phyloP scores from a whole-genome alignment of 164 flowering plant species.

The Chimonanthus salicifolius region DNA sequence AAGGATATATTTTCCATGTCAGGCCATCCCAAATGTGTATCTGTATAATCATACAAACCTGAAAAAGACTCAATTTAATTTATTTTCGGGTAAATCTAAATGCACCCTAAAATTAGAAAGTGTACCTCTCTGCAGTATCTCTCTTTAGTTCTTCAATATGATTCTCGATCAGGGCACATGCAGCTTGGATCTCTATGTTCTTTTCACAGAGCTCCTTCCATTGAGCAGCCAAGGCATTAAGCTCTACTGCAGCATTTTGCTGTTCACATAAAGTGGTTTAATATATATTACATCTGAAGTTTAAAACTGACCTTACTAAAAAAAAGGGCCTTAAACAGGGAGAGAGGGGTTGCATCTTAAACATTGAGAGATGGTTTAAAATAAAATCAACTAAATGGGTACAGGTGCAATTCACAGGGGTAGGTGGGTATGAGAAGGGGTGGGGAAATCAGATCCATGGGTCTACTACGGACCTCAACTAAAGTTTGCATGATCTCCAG shows the following conservation, averaged over 20 bases:
- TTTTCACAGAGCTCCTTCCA: slow-evolving; percentile 89
- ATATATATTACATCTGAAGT: slow-evolving; percentile 3
- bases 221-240: slow-evolving; percentile 69
- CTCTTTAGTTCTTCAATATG: slow-evolving; percentile 43
- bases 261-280: slow-evolving; percentile 27
- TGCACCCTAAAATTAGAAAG: not conserved
- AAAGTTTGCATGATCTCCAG: too few species aligned
- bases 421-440: too few species aligned
- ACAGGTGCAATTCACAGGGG: too few species aligned
- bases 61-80: too few species aligned
- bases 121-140: slow-evolving; percentile 75
- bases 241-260: slow-evolving; percentile 90
- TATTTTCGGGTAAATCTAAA: not conserved
- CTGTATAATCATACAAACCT: not conserved
- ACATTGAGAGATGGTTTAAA: too few species aligned
- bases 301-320: not conserved
- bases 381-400: too few species aligned
- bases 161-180: slow-evolving; percentile 57
- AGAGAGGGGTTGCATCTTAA: too few species aligned
- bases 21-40: not conserved
- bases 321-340: too few species aligned
- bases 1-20: not conserved
- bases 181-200: slow-evolving; percentile 77
- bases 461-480: too few species aligned
- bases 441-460: too few species aligned